Evolutionary conservation across 2,329 filamentous ascomycete species (phyloP).

Genomic region (Colletotrichum orbiculare): DNA sequence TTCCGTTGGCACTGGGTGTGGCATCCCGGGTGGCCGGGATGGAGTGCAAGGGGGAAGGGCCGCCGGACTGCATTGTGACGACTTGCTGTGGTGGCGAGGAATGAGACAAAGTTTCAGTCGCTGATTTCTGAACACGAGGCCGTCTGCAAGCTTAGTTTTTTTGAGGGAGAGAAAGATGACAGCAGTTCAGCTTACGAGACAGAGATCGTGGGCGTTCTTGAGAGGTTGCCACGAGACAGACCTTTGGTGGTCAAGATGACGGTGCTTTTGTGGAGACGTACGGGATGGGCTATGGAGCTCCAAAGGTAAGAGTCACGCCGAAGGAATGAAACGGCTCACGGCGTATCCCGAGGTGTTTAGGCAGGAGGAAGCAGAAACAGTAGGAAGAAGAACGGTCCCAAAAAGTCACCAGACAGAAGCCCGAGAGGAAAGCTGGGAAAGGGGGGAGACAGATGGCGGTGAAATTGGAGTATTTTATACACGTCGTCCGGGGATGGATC

Average conservation of each 20-base stretch:
- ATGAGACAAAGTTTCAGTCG: background rate
- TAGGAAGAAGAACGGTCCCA: background rate
- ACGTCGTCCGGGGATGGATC: slow-evolving; percentile 8
- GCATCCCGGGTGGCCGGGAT: slow-evolving; percentile 44
- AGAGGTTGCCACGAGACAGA: slow-evolving; percentile 3
- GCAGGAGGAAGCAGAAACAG: background rate
- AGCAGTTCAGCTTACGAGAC: slow-evolving; percentile 1
- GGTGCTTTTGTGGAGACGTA: slow-evolving; percentile 31
- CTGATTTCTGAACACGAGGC: background rate
- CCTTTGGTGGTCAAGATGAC: slow-evolving; percentile 27
- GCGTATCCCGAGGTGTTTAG: slow-evolving; percentile 5
- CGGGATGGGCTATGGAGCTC: slow-evolving; percentile 1
- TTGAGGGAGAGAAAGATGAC: slow-evolving; percentile 2
- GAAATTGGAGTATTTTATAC: slow-evolving; percentile 32
- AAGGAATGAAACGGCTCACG: slow-evolving; percentile 1
- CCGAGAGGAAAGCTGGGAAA: slow-evolving; percentile 17
- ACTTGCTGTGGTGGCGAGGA: background rate
- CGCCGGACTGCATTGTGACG: slow-evolving; percentile 53
- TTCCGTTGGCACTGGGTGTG: slow-evolving; percentile 40
- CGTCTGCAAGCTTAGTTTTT: background rate
- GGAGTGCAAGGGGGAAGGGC: slow-evolving; percentile 50
- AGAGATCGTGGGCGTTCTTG: slow-evolving; percentile 12
- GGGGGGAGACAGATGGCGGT: slow-evolving; percentile 21
- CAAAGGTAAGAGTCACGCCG: slow-evolving; percentile 30
- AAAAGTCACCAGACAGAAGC: slow-evolving; percentile 13